Evolutionary conservation across 805 yeast species (phyloP), one percentile per base, ranked within the genome.

Genomic region (Nakazawaea populi): DNA sequence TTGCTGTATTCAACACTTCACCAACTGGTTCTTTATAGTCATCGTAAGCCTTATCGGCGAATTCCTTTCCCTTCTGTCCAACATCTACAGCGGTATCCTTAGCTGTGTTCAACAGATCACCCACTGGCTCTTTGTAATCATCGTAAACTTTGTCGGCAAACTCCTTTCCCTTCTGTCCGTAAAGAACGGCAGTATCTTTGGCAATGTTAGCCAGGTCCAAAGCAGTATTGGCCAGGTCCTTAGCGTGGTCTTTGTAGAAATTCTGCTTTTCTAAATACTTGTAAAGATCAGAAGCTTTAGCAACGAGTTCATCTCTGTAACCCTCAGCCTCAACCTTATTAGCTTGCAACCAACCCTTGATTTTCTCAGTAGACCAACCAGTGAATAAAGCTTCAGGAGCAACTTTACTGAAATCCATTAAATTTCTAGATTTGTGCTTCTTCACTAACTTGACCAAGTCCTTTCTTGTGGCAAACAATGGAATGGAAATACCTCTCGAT

Each of bases 401-500:
- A 14, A 45, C n/a, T 42, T 54, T 52, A 36, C 58, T 56, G 38
- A 55, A 51, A 47, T 67, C 63, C 44, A 61, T 60, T 40, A 57
- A 60, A 41, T 54, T 58, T 44, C 62, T 65, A 55, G 65, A 64
- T 57, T 69, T 69, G 57, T 67, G 61, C 51, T 65, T 57, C 48
- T 68, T 65, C 1, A 71, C 80, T 29, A 75, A 59, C 35, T 68
- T 60, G 36, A 71, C 61, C 53, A 77, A 64, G 36, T 72, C 68
- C 30, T 59, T 52, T 55, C 65, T 70, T 5, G 78, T 71, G 2
- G 76, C 63, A 48, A 74, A 67, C 3, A 60, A 46, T 28, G 77
- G 71, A 47, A 69, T 61, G 11, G 67, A 54, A 32, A 77, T 65
- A 34, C 67, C 71, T 53, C 81, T 70, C 2, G 70, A 60, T 31